A percentile compares a stretch with the other conserved stretches of the same genome.
Evolutionary conservation across 192 early-diverging fungal genomes (phyloP).

Genomic region (Gryganskiella cystojenkinii): DNA sequence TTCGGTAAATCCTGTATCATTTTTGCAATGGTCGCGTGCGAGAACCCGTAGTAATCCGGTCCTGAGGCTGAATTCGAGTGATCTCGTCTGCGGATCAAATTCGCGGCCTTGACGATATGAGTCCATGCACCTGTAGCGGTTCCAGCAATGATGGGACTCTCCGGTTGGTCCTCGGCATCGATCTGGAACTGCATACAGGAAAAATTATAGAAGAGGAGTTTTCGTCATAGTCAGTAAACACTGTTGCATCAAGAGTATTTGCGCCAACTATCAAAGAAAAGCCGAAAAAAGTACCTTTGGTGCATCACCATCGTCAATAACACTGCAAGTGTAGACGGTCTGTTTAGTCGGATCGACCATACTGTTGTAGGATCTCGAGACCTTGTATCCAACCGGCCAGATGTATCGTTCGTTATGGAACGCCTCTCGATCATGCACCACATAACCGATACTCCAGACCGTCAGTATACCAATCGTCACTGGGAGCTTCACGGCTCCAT

Average conservation of each 20-base stretch:
- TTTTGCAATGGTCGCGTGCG: conserved; percentile 85
- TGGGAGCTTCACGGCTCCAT: conserved; percentile 80
- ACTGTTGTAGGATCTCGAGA: conserved; percentile 61
- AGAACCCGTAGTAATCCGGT: conserved; percentile 93
- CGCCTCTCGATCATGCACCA: conserved; percentile 77
- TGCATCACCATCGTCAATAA: conserved; percentile 82
- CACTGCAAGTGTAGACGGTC: conserved; percentile 78
- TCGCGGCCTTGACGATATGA: conserved; percentile 78
- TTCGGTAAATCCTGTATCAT: conserved; percentile 90
- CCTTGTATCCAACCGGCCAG: conserved; percentile 88
- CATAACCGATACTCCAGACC: conserved; percentile 74
- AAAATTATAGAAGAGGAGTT: too few relatives aligned
- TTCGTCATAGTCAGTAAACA: too few relatives aligned
- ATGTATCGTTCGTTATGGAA: conserved; percentile 95
- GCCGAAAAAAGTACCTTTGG: conserved; percentile 54
- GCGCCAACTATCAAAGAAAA: not conserved
- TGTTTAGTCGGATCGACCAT: conserved; percentile 61
- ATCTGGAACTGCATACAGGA: conserved; percentile 77
- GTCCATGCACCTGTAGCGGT: conserved; percentile 95
- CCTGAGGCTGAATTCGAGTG: conserved; percentile 86
- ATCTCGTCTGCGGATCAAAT: conserved; percentile 81
- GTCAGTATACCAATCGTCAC: conserved; percentile 83
- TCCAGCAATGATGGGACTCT: conserved; percentile 73
- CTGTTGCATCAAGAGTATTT: not conserved
- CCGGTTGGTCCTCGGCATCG: conserved; percentile 82